Base-by-base conservation (phyloP, 23 red algal species). In the Pyropia haitanensis region DNA sequence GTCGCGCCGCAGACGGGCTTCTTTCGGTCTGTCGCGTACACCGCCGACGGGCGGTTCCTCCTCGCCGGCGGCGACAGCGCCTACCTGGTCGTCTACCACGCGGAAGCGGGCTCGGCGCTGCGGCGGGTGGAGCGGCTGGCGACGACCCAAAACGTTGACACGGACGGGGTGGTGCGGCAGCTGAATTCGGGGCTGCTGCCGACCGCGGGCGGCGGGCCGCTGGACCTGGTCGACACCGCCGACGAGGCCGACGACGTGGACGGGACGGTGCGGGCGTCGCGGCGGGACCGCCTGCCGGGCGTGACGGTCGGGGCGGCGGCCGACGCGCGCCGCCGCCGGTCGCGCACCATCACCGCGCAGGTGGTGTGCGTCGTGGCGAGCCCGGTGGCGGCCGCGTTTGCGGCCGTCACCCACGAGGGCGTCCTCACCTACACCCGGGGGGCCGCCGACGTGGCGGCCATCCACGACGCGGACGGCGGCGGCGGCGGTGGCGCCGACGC, bases 361-460 rank as follows among this genome's bases (percentile, higher is more conserved):
- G 71, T 91, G 28, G 74, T 57, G 46, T 80, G 72, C 57, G 77
- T 95, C 10, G 29, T 61, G 48, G 61, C 69, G 5, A 77, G 75
- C 63, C 79, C 80, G 3, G 76, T 75, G 2, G 81, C 77, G 54
- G 62, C 75, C 26, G 39, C 86, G 17, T 98, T 81, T 75, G 85
- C 72, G 48, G 94, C 82, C 0, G 87, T 90, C 18, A 98, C 94
- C 55, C 54, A 80, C 20, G 94, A 98, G 64, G 94, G 94, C 17
- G 73, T 98, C 3, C 49, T 98, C 12, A 61, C 91, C 17, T 98
- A 88, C 61, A 29, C 68, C 7, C 34, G 18, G 0, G 81, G 80
- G 54, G 62, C 75, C 26, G 53, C 86, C 22, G 91, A 81, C 75
- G 80, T 63, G 30, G 94, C 82, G 1, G 87, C 87, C 23, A 98